Evolutionary conservation across 2,329 filamentous ascomycete genomes (phyloP), one percentile per base, ranked within the genome.

Genomic region (Bretziella fagacearum): DNA sequence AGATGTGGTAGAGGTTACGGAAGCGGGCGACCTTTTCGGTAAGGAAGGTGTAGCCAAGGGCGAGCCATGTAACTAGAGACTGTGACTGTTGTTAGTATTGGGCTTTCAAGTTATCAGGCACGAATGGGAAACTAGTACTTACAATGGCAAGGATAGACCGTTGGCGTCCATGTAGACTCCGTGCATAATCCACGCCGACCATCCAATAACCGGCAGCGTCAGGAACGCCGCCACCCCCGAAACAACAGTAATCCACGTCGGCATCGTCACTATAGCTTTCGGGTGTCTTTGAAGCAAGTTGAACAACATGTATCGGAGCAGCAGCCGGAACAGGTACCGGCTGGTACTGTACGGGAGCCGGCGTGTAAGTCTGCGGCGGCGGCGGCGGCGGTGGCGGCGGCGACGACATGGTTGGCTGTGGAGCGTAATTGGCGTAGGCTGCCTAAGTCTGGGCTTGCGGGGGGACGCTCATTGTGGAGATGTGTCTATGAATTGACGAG

Each of bases 11-110:
- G 15, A 56, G 54, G 1, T 46, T 20, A 17, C 57, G 62, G 32
- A 63, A 57, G 3, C 54, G 50, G 5, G 57, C 7, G 13, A 65
- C 50, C 47, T 62, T 66, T 49, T 69, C 66, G 17, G 65, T 57
- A 2, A 65, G 52, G 52, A 69, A 43, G 17, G 57, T 54, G 56
- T 70, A 71, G 8, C 56, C 53, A 26, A 67, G 55, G 35, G 63
- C 56, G 26, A 68, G 43, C 65, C 66, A 69, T 20, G 67, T 69
- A 52, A 70, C 58, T 51, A 71, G 45, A 13, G 59, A 56, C 67
- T 70, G 29, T 32, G 32, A 2, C 6, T 7, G 6, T 13, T 37
- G 25, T 29, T 25, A 44, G 20, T 39, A 45, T 51, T 46, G 8
- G n/a, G 25, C 8, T 5, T 4, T 18, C n/a, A 27, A 25, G 48